A percentile compares a stretch with the other conserved stretches of the same genome.
Conservation (phyloP, 2,329 filamentous ascomycete species). For the Cytospora chrysosperma region DNA sequence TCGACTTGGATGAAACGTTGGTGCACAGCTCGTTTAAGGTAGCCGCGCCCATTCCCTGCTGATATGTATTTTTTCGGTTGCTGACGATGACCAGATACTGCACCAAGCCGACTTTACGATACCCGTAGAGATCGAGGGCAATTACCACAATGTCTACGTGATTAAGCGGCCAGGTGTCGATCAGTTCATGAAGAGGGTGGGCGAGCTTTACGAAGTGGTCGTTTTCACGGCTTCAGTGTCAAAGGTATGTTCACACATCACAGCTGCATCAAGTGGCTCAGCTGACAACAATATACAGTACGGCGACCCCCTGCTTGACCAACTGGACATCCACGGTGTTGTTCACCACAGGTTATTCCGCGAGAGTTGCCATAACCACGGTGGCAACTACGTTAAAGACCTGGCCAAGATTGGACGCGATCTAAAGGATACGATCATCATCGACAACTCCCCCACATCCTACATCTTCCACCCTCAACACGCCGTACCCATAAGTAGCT, state of each 20-base stretch:
- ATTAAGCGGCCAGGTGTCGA: conserved; percentile 99
- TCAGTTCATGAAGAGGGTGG: conserved; percentile 97
- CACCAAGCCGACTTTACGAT: conserved; percentile 99
- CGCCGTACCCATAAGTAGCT: conserved; percentile 98
- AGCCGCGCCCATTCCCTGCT: conserved; percentile 31
- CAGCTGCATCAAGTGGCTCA: not conserved
- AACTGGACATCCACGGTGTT: conserved; percentile 95
- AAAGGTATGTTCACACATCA: conserved; percentile 62
- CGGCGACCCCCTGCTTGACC: conserved; percentile 91
- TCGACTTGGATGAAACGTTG: conserved; percentile 94
- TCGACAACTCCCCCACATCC: conserved; percentile 97
- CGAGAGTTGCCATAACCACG: conserved; percentile 98
- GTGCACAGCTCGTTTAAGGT: conserved; percentile 99
- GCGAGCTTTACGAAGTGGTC: conserved; percentile 96
- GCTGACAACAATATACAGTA: conserved; percentile 57
- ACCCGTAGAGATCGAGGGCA: conserved; percentile 96
- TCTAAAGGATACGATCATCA: conserved; percentile 96
- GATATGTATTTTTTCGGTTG: not conserved
- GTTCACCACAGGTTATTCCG: conserved; percentile 95
- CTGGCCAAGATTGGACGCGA: conserved; percentile 95
- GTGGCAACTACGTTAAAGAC: conserved; percentile 99
- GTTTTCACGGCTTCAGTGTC: conserved; percentile 98
- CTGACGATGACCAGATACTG: conserved; percentile 64
- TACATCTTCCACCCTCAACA: conserved; percentile 99
- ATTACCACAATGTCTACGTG: conserved; percentile 98